Evolutionary conservation across 2,329 filamentous ascomycete species (phyloP).

Genomic region (Ustulina deusta): DNA sequence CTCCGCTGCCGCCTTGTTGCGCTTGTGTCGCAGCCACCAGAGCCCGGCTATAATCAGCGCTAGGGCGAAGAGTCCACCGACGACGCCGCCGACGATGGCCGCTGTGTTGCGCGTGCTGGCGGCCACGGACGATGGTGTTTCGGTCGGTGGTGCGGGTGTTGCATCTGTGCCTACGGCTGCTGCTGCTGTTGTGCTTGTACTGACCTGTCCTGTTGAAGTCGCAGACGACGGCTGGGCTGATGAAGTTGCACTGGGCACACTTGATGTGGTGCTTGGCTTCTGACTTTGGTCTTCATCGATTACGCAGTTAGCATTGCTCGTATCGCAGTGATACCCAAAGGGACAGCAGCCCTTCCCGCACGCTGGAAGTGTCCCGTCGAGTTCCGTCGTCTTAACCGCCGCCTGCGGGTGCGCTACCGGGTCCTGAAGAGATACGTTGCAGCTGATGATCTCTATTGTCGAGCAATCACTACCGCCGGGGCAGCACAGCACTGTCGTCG

Average conservation of each 20-base stretch:
- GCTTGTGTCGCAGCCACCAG: conserved; percentile 40
- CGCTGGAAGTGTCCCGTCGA: conserved; percentile 64
- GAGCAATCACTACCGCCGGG: conserved; percentile 68
- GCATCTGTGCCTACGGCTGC: conserved; percentile 1
- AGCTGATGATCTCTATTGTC: conserved; percentile 73
- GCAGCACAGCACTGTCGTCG: conserved; percentile 78
- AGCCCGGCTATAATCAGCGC: conserved; percentile 36
- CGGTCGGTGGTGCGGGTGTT: conserved; percentile 34
- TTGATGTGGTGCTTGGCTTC: conserved; percentile 41
- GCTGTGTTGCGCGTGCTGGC: conserved; percentile 42
- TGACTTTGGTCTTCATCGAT: conserved; percentile 64
- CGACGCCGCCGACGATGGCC: conserved; percentile 50
- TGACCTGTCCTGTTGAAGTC: background rate
- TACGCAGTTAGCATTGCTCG: conserved; percentile 59
- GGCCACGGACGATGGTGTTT: conserved; percentile 36
- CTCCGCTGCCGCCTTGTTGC: conserved; percentile 35
- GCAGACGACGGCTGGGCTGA: conserved; percentile 17
- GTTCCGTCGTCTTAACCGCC: conserved; percentile 74
- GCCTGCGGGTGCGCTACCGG: conserved; percentile 66
- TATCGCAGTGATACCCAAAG: conserved; percentile 75
- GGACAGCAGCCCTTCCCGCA: conserved; percentile 78
- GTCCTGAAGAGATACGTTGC: conserved; percentile 72
- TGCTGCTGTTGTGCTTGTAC: conserved; percentile 23
- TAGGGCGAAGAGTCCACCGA: conserved; percentile 45
- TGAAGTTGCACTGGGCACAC: conserved; percentile 29